Conservation (phyloP, 768 basidiomycete species). For the Amanita inopinata region DNA sequence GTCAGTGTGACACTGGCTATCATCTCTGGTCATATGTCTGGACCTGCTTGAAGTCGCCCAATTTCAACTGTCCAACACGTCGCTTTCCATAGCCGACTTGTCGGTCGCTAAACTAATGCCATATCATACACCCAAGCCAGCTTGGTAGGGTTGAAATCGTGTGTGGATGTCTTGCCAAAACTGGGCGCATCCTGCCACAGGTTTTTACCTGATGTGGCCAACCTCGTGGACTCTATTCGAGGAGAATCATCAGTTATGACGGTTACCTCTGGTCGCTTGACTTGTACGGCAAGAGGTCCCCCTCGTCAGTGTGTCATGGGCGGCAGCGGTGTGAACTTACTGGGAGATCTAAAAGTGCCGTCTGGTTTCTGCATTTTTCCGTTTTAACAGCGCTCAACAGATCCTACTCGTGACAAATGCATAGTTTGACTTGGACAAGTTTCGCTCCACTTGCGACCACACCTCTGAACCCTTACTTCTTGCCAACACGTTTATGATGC, state of each 20-base stretch:
- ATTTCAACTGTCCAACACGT: too few relatives aligned
- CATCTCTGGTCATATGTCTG: too few relatives aligned
- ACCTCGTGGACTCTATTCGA: conserved; percentile 13
- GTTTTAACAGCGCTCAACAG: conserved; percentile 3
- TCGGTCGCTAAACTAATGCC: too few relatives aligned
- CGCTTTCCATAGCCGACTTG: too few relatives aligned
- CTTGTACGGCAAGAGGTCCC: conserved; percentile 17
- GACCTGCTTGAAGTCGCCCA: too few relatives aligned
- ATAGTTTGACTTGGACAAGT: conserved; percentile 32
- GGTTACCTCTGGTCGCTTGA: conserved; percentile 19
- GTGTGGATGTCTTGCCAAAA: conserved; percentile 5
- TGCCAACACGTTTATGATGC: conserved; percentile 63
- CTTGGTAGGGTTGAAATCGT: conserved; percentile 1
- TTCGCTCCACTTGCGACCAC: conserved; percentile 61
- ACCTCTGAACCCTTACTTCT: conserved; percentile 55
- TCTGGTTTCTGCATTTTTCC: not conserved
- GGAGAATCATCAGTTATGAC: conserved; percentile 21
- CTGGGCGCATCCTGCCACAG: not conserved
- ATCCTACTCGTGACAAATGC: not conserved
- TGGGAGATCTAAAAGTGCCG: not conserved
- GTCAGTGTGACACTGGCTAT: too few relatives aligned
- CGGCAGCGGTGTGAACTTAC: conserved; percentile 2
- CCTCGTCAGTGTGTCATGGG: not conserved
- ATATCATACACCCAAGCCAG: too few relatives aligned
- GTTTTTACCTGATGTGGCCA: conserved; percentile 10